Conservation (phyloP, 441 rosid genomes). For the Populus hybrid region DNA sequence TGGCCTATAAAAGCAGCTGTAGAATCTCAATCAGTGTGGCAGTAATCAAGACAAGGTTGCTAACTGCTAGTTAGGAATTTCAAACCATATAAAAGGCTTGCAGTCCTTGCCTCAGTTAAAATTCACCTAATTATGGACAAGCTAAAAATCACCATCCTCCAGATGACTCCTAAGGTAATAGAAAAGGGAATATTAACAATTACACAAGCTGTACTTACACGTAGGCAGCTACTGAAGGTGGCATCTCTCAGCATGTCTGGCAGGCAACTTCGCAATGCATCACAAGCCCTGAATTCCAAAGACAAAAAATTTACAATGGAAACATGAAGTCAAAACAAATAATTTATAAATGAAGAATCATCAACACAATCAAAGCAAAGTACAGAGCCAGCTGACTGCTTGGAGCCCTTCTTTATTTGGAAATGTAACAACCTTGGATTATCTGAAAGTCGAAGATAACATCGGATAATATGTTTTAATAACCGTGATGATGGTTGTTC, state of each 20-base stretch:
- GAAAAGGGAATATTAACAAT: not conserved
- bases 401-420: not conserved
- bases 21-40: no score
- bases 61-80: not conserved
- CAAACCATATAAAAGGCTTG: not conserved
- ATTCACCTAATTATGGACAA: not conserved
- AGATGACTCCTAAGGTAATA: not conserved
- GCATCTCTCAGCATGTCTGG: constrained; percentile 89
- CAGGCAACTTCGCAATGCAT: constrained; percentile 84
- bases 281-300: constrained; percentile 69
- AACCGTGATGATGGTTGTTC: constrained; percentile 91
- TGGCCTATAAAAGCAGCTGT: no score
- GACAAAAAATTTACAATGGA: constrained; percentile 1
- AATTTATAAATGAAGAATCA: no score
- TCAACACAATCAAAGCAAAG: not conserved
- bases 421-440: constrained; percentile 60
- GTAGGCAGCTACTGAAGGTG: constrained; percentile 81
- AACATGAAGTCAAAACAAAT: not conserved
- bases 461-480: constrained; percentile 88
- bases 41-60: no score
- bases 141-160: not conserved
- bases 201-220: constrained; percentile 53
- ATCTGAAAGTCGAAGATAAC: constrained; percentile 89
- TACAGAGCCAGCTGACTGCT: not conserved
- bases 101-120: not conserved